Percentiles rank a stretch among this genome's conserved stretches.
Conservation (phyloP, 2,329 filamentous ascomycete species). For the Hypocrella siamensis region DNA sequence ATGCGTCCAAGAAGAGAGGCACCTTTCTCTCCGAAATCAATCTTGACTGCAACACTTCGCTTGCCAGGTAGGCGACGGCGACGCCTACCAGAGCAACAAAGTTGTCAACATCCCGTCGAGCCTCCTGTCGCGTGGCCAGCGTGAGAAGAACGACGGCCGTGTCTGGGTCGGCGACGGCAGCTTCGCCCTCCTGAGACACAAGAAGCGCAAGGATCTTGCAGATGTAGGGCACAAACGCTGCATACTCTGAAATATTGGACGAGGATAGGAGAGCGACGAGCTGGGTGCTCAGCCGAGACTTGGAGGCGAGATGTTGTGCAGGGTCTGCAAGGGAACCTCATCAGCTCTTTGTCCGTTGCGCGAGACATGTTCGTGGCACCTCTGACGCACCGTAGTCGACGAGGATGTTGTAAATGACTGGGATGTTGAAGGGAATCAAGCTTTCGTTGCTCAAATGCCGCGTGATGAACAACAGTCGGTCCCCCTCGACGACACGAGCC, state of each 20-base stretch:
- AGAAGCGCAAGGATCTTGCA: constrained; percentile 42
- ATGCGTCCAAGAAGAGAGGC: constrained; percentile 28
- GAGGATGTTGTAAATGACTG: constrained; percentile 46
- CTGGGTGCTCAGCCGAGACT: constrained; percentile 30
- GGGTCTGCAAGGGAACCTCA: constrained; percentile 25
- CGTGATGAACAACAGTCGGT: constrained; percentile 31
- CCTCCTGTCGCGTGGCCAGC: constrained; percentile 25
- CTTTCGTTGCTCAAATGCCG: constrained; percentile 29
- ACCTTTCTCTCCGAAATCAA: constrained; percentile 26
- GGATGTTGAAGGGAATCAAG: constrained; percentile 35
- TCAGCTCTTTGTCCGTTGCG: no score
- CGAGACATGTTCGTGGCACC: no score
- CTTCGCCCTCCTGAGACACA: constrained; percentile 34
- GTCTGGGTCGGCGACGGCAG: constrained; percentile 22
- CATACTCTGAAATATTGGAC: constrained; percentile 23
- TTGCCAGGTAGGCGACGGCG: constrained; percentile 39
- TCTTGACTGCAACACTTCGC: constrained; percentile 32
- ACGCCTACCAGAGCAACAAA: constrained; percentile 36
- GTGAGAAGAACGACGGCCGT: constrained; percentile 34
- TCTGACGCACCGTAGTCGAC: constrained; percentile 41
- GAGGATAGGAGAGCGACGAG: constrained; percentile 34
- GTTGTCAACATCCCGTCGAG: constrained; percentile 33
- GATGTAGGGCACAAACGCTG: constrained; percentile 31
- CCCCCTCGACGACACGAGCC: constrained; percentile 33
- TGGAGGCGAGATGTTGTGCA: constrained; percentile 38